Base-by-base conservation (phyloP, 2,329 filamentous ascomycete genomes). In the Coleophoma crateriformis region DNA sequence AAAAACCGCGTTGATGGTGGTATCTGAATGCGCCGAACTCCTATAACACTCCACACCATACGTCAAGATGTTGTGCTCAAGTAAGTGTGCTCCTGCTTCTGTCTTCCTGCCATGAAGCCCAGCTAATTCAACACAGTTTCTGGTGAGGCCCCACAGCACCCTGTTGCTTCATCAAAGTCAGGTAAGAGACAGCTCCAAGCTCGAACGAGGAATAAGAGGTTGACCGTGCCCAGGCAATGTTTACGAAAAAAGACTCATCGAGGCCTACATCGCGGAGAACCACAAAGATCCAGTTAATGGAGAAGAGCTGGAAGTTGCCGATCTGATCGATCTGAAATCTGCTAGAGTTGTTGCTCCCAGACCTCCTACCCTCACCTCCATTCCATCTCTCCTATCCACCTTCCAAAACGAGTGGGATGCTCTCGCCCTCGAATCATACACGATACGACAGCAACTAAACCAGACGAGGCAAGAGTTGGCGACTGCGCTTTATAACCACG, bases 401-500 rank as follows among this genome's bases (percentile, higher is more conserved):
- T 97, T 99, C 68, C 94, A 99, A 68, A 95, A 95, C 68, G 94
- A 99, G 76, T 99, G 94, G 94, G 94, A 99, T 67, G 86, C 91
- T 8, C 74, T 96, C 41, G 89, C 92, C 12, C 76, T 97, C 34
- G 94, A 99, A 72, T 88, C 90, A 46, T 96, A 90, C 68, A 94
- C 89, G 58, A 74, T 97, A 52, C 87, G 88, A 71, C 88, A 96
- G 68, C 90, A 96, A 65, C 76, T 99, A 54, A 79, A 86, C 46
- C 88, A 95, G 66, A 95, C 91, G 39, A 79, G 92, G 57, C 91
- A 96, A 71, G 94, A 99, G 73, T 81, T 99, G 50, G 90, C 90
- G 50, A 94, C 90, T 1, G 89, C 94, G 0, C 77, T 99, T 20
- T 99, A 99, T 71, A 92, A 97, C 71, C 89, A 97, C 61, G 94